A percentile compares a stretch with the other conserved stretches of the same genome.
Evolutionary conservation across 352 stramenopile genomes (phyloP).

Genomic region (Phytopythium kandeliae): DNA sequence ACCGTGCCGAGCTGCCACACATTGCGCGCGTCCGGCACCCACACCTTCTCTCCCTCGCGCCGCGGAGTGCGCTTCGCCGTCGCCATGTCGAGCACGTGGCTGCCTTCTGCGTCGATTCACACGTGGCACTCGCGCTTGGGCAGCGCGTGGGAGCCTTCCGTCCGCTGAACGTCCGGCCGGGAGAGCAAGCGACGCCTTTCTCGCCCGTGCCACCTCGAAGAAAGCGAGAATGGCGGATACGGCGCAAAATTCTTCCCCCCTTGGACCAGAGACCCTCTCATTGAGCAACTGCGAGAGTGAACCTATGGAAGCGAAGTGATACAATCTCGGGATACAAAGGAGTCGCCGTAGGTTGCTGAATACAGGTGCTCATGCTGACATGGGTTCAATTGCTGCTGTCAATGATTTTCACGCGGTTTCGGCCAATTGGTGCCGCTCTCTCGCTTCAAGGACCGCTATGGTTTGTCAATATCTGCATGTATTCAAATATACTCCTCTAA

Average conservation of each 20-base stretch:
- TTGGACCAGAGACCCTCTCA: background rate
- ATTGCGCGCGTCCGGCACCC: slow-evolving; percentile 79
- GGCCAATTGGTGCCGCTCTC: background rate
- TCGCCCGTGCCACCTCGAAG: background rate
- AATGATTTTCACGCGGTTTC: background rate
- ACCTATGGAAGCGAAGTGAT: background rate
- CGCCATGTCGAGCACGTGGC: slow-evolving; percentile 18
- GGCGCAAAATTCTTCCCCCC: slow-evolving; percentile 2
- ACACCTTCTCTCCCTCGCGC: slow-evolving; percentile 85
- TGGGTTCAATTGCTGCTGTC: slow-evolving; percentile 2
- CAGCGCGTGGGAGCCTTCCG: background rate
- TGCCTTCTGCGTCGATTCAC: background rate
- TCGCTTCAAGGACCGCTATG: background rate
- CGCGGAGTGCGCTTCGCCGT: slow-evolving; percentile 45
- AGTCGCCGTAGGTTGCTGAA: background rate
- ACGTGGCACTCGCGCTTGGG: background rate
- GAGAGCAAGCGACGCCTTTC: background rate
- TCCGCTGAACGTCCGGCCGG: background rate
- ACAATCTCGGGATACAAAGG: background rate
- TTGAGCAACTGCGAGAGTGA: background rate
- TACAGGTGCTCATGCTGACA: background rate
- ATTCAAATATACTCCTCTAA: background rate
- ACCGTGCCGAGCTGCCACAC: slow-evolving; percentile 86
- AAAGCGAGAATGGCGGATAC: slow-evolving; percentile 1
- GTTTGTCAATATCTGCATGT: too few relatives aligned